Percentiles rank a stretch among this genome's conserved stretches.
Evolutionary conservation across 768 basidiomycete species (phyloP).

Genomic region (Leccinum rimulosum): DNA sequence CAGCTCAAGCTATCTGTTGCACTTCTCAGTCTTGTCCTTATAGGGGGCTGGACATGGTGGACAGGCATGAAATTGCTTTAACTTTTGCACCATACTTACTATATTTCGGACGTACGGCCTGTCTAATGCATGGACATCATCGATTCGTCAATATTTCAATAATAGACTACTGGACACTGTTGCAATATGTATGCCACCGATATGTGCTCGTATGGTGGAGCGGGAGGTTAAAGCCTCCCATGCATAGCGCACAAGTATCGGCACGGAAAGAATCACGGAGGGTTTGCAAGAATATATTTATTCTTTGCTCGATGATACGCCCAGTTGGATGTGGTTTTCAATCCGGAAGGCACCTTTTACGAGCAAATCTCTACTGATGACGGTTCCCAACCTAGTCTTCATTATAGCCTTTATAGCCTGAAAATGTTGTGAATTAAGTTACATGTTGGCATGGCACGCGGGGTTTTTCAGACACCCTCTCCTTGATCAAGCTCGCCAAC

Average conservation of each 20-base stretch:
- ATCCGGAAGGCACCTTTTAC: slow-evolving; percentile 76
- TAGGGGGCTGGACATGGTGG: slow-evolving; percentile 63
- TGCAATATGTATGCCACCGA: slow-evolving; percentile 11
- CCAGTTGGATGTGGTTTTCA: slow-evolving; percentile 55
- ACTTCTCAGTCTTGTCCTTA: slow-evolving; percentile 49
- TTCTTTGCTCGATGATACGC: slow-evolving; percentile 81
- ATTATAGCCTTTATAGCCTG: not conserved
- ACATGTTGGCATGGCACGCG: not conserved
- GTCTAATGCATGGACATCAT: not conserved
- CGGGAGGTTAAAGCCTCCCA: not conserved
- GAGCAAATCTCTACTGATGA: slow-evolving; percentile 41
- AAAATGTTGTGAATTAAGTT: not conserved
- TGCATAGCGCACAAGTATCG: not conserved
- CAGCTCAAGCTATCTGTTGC: slow-evolving; percentile 68
- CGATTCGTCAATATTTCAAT: not conserved
- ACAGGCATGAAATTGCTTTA: slow-evolving; percentile 46
- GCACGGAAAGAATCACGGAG: not conserved
- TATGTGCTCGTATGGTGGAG: not conserved
- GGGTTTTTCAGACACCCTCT: slow-evolving; percentile 41
- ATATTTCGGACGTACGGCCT: not conserved
- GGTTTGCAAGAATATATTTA: slow-evolving; percentile 13
- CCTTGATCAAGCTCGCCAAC: slow-evolving; percentile 63
- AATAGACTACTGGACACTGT: not conserved
- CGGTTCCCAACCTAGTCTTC: not conserved
- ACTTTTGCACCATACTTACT: slow-evolving; percentile 5